Conservation (phyloP, 1,284 basidiomycete species). For the Ceratorhiza oryzae-sativae region DNA sequence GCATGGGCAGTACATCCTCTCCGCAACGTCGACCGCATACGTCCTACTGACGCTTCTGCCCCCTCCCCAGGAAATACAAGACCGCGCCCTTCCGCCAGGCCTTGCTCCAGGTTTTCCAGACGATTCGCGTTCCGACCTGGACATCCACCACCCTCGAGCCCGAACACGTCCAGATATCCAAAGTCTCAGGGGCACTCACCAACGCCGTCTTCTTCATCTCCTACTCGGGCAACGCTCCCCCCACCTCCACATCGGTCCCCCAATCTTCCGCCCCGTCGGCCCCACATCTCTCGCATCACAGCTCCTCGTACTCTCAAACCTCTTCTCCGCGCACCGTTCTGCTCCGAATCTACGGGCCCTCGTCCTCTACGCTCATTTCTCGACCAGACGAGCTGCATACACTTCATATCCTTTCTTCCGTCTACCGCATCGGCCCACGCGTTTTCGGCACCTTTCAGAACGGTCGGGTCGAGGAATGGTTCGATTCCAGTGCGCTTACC, state of each 20-base stretch:
- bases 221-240: slow-evolving; percentile 51
- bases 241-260: slow-evolving; percentile 42
- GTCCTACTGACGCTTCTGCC: slow-evolving; percentile 11
- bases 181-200: slow-evolving; percentile 89
- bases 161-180: slow-evolving; percentile 68
- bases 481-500: slow-evolving; percentile 82
- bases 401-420: slow-evolving; percentile 84
- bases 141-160: slow-evolving; percentile 48
- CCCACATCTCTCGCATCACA: slow-evolving; percentile 53
- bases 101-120: slow-evolving; percentile 62
- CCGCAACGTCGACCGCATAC: not conserved
- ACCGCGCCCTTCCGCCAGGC: slow-evolving; percentile 64
- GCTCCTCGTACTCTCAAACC: slow-evolving; percentile 15
- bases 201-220: slow-evolving; percentile 95
- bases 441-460: slow-evolving; percentile 94
- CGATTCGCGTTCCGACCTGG: slow-evolving; percentile 68
- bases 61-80: slow-evolving; percentile 67
- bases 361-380: slow-evolving; percentile 84
- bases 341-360: slow-evolving; percentile 88
- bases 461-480: slow-evolving; percentile 92
- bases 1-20: slow-evolving; percentile 21
- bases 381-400: slow-evolving; percentile 84
- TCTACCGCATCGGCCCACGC: slow-evolving; percentile 86
- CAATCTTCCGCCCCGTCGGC: slow-evolving; percentile 42
- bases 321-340: slow-evolving; percentile 70